Evolutionary conservation across 192 early-diverging fungal species (phyloP).

Genomic region (Coemansia sp.): DNA sequence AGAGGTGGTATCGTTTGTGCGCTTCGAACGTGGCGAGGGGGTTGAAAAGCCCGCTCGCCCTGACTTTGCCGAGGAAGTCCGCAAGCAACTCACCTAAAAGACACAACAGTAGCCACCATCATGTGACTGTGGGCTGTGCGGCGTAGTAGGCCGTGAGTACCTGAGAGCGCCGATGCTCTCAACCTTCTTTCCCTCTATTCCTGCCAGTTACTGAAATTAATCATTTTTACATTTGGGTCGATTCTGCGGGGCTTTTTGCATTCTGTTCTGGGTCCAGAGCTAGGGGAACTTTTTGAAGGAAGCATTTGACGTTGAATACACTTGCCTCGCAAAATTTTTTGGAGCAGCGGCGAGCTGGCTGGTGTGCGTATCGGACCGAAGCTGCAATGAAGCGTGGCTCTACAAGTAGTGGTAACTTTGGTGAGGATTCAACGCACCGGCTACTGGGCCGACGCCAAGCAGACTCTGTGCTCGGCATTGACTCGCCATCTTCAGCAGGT

Average conservation of each 20-base stretch:
- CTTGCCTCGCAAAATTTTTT: background rate
- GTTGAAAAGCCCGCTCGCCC: conserved; percentile 68
- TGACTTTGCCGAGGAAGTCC: conserved; percentile 83
- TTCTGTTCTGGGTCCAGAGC: background rate
- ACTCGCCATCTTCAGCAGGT: background rate
- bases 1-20: conserved; percentile 65
- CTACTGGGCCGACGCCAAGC: background rate
- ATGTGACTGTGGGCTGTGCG: background rate
- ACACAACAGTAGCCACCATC: background rate
- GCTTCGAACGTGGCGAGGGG: conserved; percentile 84
- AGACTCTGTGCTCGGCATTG: background rate
- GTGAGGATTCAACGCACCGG: background rate
- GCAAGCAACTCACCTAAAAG: conserved; percentile 40
- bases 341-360: conserved; percentile 2
- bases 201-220: background rate
- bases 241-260: background rate
- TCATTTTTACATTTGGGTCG: background rate
- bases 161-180: background rate
- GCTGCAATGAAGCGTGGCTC: conserved; percentile 3
- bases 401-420: background rate
- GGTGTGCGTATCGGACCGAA: background rate
- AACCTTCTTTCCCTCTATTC: background rate
- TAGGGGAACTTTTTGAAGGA: background rate
- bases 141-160: background rate
- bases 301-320: conserved; percentile 1